Percentiles rank a stretch among this genome's conserved stretches.
phyloP scores from a whole-genome alignment of 2,329 filamentous ascomycete species.

The Helminthosporium solani region DNA sequence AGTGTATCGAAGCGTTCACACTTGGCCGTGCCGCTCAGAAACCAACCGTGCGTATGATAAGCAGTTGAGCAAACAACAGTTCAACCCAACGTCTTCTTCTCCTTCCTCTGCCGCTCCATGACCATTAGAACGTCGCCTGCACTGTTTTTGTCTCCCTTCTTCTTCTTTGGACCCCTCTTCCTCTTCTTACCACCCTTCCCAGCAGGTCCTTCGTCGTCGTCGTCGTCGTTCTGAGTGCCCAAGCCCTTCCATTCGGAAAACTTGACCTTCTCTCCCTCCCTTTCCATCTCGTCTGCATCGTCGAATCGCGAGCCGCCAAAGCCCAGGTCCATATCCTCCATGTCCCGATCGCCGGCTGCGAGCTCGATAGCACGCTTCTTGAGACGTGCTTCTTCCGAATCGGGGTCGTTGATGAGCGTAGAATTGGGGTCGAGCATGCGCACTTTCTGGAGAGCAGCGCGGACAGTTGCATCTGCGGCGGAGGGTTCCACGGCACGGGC shows the following conservation, averaged over 20 bases:
- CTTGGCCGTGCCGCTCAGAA: too few relatives aligned
- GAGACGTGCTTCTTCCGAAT: slow-evolving; percentile 65
- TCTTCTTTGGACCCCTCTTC: slow-evolving; percentile 72
- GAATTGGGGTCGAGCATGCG: slow-evolving; percentile 50
- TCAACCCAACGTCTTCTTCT: slow-evolving; percentile 27
- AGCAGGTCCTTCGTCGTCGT: slow-evolving; percentile 43
- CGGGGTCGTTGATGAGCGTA: slow-evolving; percentile 41
- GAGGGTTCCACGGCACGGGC: slow-evolving; percentile 43
- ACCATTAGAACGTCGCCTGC: slow-evolving; percentile 77
- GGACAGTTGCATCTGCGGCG: slow-evolving; percentile 71
- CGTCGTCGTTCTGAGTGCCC: slow-evolving; percentile 56
- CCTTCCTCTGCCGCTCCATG: slow-evolving; percentile 63
- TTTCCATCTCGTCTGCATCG: slow-evolving; percentile 81
- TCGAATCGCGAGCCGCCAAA: slow-evolving; percentile 87
- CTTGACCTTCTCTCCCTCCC: slow-evolving; percentile 60
- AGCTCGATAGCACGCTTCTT: slow-evolving; percentile 67
- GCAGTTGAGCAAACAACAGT: background rate
- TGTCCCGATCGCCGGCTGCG: slow-evolving; percentile 70
- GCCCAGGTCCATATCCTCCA: slow-evolving; percentile 90
- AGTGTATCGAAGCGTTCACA: too few relatives aligned
- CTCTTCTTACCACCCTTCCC: slow-evolving; percentile 60
- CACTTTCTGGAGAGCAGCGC: slow-evolving; percentile 84
- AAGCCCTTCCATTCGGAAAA: slow-evolving; percentile 62
- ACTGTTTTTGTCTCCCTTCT: slow-evolving; percentile 76
- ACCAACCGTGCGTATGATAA: too few relatives aligned